Evolutionary conservation across 495 filamentous ascomycete genomes (phyloP).

Genomic region (Parachaetomium inaequale): DNA sequence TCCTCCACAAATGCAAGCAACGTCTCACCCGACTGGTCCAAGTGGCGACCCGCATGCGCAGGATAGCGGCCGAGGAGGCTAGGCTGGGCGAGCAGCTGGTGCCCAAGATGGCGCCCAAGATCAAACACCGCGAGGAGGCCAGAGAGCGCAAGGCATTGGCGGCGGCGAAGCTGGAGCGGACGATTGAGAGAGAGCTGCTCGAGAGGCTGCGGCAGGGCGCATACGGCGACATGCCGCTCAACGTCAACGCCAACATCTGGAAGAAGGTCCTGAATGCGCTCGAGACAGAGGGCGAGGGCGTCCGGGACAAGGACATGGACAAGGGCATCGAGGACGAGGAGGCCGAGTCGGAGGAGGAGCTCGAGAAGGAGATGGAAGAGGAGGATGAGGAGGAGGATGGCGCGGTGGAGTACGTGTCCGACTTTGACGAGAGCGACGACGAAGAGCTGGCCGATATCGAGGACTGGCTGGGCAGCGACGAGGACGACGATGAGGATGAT

Average conservation of each 20-base stretch:
- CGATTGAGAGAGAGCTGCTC: conserved; percentile 93
- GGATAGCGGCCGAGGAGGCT: conserved; percentile 82
- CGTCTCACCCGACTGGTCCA: conserved; percentile 90
- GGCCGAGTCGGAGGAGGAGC: conserved; percentile 60
- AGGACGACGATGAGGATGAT: conserved; percentile 47
- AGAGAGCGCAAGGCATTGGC: conserved; percentile 90
- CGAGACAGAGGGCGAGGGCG: conserved; percentile 79
- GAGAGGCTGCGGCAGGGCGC: conserved; percentile 87
- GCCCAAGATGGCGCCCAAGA: conserved; percentile 87
- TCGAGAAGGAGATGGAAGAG: conserved; percentile 65
- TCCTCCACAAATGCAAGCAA: conserved; percentile 97
- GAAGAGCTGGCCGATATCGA: conserved; percentile 50
- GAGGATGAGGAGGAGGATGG: conserved; percentile 64
- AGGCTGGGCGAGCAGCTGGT: conserved; percentile 87
- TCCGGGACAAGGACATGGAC: conserved; percentile 83
- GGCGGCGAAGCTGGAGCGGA: conserved; percentile 91
- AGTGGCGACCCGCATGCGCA: conserved; percentile 80
- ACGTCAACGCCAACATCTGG: conserved; percentile 92
- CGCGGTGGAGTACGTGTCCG: conserved; percentile 79
- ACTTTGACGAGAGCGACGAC: conserved; percentile 54
- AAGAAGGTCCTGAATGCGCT: conserved; percentile 92
- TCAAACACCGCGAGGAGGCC: conserved; percentile 80
- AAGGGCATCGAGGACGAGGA: conserved; percentile 77
- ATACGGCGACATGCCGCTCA: conserved; percentile 90
- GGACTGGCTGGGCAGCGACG: conserved; percentile 51